Conservation (phyloP, 2,329 filamentous ascomycete species). For the Paramyrothecium roridum region DNA sequence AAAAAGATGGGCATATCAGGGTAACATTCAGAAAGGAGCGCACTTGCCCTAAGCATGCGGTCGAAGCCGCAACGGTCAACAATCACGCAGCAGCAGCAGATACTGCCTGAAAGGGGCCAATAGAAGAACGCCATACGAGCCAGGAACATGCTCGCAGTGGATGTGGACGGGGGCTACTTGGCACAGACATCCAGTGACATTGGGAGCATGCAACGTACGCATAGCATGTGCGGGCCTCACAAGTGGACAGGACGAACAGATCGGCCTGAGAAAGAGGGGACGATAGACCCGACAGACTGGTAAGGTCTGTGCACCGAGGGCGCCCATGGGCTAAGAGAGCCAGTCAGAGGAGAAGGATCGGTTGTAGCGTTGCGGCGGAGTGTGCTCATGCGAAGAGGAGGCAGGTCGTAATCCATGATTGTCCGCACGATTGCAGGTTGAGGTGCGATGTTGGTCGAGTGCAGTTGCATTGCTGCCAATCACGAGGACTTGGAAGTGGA, state of each 20-base stretch:
- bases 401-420: not conserved
- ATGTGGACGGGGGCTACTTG: not conserved
- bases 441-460: not conserved
- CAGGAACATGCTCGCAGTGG: not conserved
- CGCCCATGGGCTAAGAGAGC: not conserved
- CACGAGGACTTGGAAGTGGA: not conserved
- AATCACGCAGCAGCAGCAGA: not conserved
- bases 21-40: not conserved
- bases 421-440: not conserved
- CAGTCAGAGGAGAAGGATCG: conserved; percentile 4
- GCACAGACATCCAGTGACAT: not conserved
- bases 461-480: not conserved
- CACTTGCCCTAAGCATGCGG: not conserved
- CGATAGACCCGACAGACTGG: conserved; percentile 8
- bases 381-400: not conserved
- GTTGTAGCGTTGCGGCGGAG: not conserved
- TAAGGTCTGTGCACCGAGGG: conserved; percentile 2
- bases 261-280: conserved; percentile 4
- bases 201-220: not conserved
- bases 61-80: not conserved
- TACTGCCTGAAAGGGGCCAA: not conserved
- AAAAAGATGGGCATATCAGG: not conserved
- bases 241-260: not conserved
- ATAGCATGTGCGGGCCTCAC: not conserved
- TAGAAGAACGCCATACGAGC: not conserved